phyloP scores from a whole-genome alignment of 345 rosid species.

The Citrus reticulata region DNA sequence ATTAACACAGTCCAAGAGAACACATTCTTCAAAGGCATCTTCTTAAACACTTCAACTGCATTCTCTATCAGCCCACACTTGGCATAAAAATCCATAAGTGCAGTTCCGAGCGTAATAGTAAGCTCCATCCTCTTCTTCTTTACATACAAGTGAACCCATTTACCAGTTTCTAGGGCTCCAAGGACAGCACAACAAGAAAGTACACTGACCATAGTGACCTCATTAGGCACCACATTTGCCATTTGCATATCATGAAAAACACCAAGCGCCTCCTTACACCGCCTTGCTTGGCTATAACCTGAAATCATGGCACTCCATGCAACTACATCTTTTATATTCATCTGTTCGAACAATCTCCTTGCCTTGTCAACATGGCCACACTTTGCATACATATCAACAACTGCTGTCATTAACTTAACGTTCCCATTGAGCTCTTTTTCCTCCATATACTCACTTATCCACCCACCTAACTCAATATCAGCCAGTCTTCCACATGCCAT shows the following conservation, averaged over 20 bases:
- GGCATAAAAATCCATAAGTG: constrained; percentile 33
- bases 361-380: constrained; percentile 37
- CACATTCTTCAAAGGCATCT: constrained; percentile 30
- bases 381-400: constrained; percentile 45
- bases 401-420: constrained; percentile 27
- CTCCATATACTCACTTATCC: constrained; percentile 31
- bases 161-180: constrained; percentile 36
- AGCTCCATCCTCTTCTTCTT: constrained; percentile 30
- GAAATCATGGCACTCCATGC: constrained; percentile 38
- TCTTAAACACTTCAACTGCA: constrained; percentile 30
- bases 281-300: constrained; percentile 37
- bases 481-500: constrained; percentile 43
- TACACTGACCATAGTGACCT: constrained; percentile 40
- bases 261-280: constrained; percentile 30
- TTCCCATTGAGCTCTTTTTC: constrained; percentile 25
- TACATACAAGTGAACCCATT: constrained; percentile 35
- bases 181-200: constrained; percentile 39
- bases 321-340: constrained; percentile 28
- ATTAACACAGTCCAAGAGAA: constrained; percentile 37
- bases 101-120: constrained; percentile 35
- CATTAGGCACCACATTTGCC: constrained; percentile 28
- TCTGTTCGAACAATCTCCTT: constrained; percentile 27
- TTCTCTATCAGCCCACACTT: constrained; percentile 31
- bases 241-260: constrained; percentile 36
- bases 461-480: constrained; percentile 30